These are phyloP conservation scores for Arctium minus DNA, from an alignment of 129 eudicot genomes.

Conservation along the genomic window DNA sequence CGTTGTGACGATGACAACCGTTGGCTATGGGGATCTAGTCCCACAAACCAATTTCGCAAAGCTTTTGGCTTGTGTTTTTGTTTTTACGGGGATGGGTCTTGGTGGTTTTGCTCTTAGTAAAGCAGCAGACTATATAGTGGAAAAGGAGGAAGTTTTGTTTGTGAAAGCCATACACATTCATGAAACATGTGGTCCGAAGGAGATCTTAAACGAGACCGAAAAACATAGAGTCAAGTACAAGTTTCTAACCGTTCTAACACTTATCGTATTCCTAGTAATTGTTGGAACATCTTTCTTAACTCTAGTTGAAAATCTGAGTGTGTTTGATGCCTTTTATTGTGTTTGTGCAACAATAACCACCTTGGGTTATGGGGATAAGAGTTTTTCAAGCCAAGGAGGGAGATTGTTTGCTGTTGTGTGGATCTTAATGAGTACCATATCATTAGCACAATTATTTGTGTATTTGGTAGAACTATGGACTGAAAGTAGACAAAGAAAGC, in stretches of 20 bases:
- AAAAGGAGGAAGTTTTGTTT: conserved; percentile 53
- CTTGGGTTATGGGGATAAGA: conserved; percentile 78
- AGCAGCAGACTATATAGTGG: conserved; percentile 74
- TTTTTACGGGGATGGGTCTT: conserved; percentile 68
- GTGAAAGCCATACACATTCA: conserved; percentile 56
- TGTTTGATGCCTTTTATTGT: conserved; percentile 75
- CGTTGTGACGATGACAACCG: conserved; percentile 86
- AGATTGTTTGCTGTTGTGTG: conserved; percentile 69
- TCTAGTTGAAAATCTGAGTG: conserved; percentile 37
- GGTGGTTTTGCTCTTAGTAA: conserved; percentile 69
- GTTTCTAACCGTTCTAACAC: conserved; percentile 33
- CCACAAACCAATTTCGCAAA: conserved; percentile 62
- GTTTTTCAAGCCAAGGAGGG: conserved; percentile 61
- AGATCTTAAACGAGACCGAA: conserved; percentile 53
- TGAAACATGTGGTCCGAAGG: conserved; percentile 32
- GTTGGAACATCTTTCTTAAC: conserved; percentile 47
- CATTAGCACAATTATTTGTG: conserved; percentile 61
- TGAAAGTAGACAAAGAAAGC: conserved; percentile 46
- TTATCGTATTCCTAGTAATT: conserved; percentile 41
- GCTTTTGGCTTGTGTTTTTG: conserved; percentile 58
- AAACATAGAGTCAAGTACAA: conserved; percentile 44
- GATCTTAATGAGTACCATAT: conserved; percentile 67
- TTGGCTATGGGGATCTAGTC: conserved; percentile 85
- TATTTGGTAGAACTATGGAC: conserved; percentile 64
- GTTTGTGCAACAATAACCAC: conserved; percentile 76